These are phyloP conservation scores for Chamaecyparis obtusa DNA, from an alignment of 75 land plant species.

Conservation along the genomic window DNA sequence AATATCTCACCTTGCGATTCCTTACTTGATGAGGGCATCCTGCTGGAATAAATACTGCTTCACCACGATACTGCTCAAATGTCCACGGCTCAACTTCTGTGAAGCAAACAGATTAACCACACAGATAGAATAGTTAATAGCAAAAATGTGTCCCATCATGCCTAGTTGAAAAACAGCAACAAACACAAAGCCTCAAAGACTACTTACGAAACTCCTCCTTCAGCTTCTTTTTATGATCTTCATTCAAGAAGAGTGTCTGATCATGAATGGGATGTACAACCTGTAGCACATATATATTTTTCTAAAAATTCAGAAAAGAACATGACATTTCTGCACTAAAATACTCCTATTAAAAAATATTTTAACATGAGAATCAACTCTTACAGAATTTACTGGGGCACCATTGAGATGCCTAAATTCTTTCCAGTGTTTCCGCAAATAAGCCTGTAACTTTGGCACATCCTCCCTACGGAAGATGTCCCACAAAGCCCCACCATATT, in stretches of 20 bases:
- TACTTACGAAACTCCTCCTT: constrained; percentile 74
- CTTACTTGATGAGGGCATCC: constrained; percentile 85
- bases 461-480: constrained; percentile 73
- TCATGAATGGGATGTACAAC: constrained; percentile 84
- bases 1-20: constrained; percentile 36
- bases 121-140: not conserved
- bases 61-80: constrained; percentile 58
- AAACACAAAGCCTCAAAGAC: not conserved
- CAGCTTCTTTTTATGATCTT: constrained; percentile 61
- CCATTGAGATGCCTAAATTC: constrained; percentile 66
- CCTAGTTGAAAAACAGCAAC: not conserved
- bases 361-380: not conserved
- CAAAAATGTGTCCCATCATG: not conserved
- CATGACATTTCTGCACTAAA: not conserved
- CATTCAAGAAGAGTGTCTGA: constrained; percentile 59
- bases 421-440: constrained; percentile 41
- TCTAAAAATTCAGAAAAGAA: not conserved
- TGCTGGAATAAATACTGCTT: constrained; percentile 69
- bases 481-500: constrained; percentile 65
- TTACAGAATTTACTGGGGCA: constrained; percentile 50
- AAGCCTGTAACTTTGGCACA: constrained; percentile 51
- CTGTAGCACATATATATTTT: constrained; percentile 25
- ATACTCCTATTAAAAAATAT: not conserved
- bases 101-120: not conserved
- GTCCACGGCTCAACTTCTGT: constrained; percentile 74